These are phyloP conservation scores for Primulina eburnea DNA, from an alignment of 257 asterid genomes.

Conservation along the genomic window DNA sequence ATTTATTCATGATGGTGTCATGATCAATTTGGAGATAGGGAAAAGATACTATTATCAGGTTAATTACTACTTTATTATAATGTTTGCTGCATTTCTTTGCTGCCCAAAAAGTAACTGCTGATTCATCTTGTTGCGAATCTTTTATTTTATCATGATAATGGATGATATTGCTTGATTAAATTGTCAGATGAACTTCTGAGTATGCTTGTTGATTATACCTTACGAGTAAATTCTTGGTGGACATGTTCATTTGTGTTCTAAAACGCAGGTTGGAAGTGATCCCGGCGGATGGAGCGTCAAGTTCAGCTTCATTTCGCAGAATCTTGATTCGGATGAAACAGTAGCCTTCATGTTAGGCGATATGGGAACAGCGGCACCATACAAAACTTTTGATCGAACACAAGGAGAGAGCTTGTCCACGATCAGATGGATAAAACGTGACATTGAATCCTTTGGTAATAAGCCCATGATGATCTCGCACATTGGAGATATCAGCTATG, in stretches of 20 bases:
- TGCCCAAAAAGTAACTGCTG: background rate
- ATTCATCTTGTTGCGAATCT: background rate
- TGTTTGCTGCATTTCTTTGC: background rate
- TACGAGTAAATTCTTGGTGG: background rate
- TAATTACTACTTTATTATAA: background rate
- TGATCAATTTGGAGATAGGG: constrained; percentile 54
- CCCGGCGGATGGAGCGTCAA: constrained; percentile 41
- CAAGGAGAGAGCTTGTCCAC: constrained; percentile 47
- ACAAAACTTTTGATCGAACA: constrained; percentile 41
- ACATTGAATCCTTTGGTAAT: constrained; percentile 45
- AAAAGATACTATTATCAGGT: constrained; percentile 72
- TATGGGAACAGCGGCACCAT: constrained; percentile 56
- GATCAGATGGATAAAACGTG: constrained; percentile 46
- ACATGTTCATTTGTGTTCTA: background rate
- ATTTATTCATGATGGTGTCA: constrained; percentile 40
- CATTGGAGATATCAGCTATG: constrained; percentile 63
- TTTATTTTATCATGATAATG: background rate
- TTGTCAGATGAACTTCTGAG: too few species aligned
- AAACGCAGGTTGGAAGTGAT: constrained; percentile 45
- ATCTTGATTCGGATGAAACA: constrained; percentile 33
- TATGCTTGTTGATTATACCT: background rate
- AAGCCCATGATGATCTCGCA: constrained; percentile 46
- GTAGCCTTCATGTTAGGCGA: constrained; percentile 59
- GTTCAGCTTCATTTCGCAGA: constrained; percentile 40
- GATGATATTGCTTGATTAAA: background rate